phyloP scores from a whole-genome alignment of 2,329 filamentous ascomycete genomes.

The Colletotrichum musicola region DNA sequence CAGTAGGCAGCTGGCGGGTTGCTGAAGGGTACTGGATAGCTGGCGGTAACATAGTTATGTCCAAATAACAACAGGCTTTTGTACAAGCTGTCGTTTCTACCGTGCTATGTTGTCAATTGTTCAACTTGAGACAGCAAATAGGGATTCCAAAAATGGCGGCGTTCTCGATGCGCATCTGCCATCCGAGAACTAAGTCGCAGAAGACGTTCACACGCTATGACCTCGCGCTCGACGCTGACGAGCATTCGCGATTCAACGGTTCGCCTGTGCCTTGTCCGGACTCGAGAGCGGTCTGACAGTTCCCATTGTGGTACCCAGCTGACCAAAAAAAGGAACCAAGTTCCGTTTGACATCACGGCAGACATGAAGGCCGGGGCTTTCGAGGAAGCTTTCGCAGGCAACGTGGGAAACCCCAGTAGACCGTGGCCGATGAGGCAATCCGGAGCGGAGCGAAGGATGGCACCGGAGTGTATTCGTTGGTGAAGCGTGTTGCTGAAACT shows the following conservation, averaged over 20 bases:
- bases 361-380: conserved; percentile 1
- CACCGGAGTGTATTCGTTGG: conserved; percentile 9
- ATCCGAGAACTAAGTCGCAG: neutral
- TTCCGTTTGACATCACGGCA: conserved; percentile 13
- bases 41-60: conserved; percentile 6
- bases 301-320: no score
- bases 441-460: neutral
- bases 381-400: conserved; percentile 7
- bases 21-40: neutral
- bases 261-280: neutral
- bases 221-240: neutral
- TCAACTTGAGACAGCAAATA: no score
- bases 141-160: no score
- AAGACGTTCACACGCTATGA: neutral
- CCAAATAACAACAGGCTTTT: conserved; percentile 25
- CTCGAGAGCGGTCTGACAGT: neutral
- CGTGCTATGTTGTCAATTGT: no score
- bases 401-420: conserved; percentile 13
- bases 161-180: neutral
- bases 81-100: neutral
- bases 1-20: neutral
- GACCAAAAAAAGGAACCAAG: no score
- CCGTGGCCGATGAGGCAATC: neutral
- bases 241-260: neutral
- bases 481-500: conserved; percentile 26